These are phyloP conservation scores for Arachis monticola DNA, from an alignment of 331 rosid genomes.

Conservation along the genomic window DNA sequence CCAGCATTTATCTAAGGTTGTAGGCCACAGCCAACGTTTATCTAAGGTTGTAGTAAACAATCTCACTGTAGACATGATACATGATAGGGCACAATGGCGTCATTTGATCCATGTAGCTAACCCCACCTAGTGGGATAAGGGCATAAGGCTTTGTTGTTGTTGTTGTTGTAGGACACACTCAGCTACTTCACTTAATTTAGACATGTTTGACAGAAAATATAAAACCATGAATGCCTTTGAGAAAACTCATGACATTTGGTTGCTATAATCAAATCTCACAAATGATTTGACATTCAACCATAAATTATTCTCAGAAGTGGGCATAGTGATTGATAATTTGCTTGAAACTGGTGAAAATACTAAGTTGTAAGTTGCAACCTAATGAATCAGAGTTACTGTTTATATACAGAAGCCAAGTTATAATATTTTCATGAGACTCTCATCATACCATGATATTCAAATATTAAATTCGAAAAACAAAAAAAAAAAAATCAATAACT, in stretches of 20 bases:
- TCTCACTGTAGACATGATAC: too few species aligned
- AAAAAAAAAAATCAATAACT: background rate
- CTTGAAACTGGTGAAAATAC: slow-evolving; percentile 24
- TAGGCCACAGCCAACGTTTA: too few species aligned
- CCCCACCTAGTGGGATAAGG: too few species aligned
- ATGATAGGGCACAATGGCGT: too few species aligned
- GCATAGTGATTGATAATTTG: background rate
- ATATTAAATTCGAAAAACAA: background rate
- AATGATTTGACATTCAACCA: background rate
- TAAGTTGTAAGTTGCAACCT: background rate
- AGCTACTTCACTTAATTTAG: too few species aligned
- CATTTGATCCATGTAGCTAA: too few species aligned
- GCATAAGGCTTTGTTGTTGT: too few species aligned
- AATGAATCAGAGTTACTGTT: slow-evolving; percentile 1
- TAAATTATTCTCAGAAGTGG: slow-evolving; percentile 1
- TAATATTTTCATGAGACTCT: slow-evolving; percentile 13
- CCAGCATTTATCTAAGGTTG: too few species aligned
- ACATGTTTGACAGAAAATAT: too few species aligned
- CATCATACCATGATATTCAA: slow-evolving; percentile 16
- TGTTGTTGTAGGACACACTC: too few species aligned
- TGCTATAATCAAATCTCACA: background rate
- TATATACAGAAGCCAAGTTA: slow-evolving; percentile 11
- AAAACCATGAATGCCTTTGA: too few species aligned
- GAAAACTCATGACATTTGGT: background rate
- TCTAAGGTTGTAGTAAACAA: too few species aligned